These are phyloP conservation scores for Stachybotrys elegans DNA, from an alignment of 2,329 filamentous ascomycete genomes.

Conservation along the genomic window DNA sequence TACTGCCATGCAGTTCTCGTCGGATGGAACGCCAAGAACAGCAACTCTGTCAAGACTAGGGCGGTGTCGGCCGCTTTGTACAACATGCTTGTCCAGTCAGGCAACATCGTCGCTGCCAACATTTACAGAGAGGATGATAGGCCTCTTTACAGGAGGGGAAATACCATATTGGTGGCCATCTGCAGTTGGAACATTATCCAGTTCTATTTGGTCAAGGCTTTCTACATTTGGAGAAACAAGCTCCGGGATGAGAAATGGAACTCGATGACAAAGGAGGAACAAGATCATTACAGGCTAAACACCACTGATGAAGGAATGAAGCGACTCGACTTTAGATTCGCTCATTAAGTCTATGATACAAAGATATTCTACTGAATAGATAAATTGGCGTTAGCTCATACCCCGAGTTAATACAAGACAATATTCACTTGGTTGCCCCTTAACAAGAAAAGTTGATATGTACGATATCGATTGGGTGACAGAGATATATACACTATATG, in stretches of 20 bases:
- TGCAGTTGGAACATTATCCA: slow-evolving; percentile 40
- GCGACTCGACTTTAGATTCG: slow-evolving; percentile 51
- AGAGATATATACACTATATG: no score
- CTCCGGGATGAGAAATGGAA: slow-evolving; percentile 37
- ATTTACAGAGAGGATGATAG: slow-evolving; percentile 45
- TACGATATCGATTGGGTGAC: no score
- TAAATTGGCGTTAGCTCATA: no score
- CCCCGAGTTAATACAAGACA: no score
- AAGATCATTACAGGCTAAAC: slow-evolving; percentile 40
- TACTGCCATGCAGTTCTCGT: slow-evolving; percentile 44
- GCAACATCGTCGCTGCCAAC: slow-evolving; percentile 37
- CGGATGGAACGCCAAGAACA: slow-evolving; percentile 56
- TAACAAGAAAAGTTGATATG: no score
- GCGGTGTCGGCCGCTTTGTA: slow-evolving; percentile 58
- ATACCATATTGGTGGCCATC: slow-evolving; percentile 43
- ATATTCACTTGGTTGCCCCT: no score
- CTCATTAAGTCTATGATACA: slow-evolving; percentile 34
- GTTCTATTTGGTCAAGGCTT: slow-evolving; percentile 38
- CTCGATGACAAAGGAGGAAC: slow-evolving; percentile 37
- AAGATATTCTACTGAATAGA: no score
- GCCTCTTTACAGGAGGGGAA: slow-evolving; percentile 46
- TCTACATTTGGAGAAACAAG: slow-evolving; percentile 43
- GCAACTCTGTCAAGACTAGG: slow-evolving; percentile 56
- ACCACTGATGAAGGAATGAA: slow-evolving; percentile 49
- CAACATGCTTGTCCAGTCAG: slow-evolving; percentile 48